Percentiles rank a stretch among this genome's conserved stretches.
Conservation (phyloP, 805 yeast species). For the Wickerhamomyces bovis region DNA sequence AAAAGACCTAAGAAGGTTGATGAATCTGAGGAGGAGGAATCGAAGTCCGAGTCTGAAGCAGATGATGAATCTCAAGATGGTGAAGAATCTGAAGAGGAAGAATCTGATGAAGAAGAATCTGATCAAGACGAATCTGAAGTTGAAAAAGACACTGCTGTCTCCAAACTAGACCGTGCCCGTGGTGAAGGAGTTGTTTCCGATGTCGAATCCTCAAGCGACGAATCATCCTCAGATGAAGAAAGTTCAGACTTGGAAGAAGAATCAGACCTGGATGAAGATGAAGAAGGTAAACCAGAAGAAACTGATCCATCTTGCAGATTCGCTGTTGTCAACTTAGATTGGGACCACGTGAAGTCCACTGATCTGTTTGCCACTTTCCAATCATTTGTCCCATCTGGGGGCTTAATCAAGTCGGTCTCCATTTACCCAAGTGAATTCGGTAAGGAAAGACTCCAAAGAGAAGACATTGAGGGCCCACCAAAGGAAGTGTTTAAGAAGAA, state of each 20-base stretch:
- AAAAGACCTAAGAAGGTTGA: conserved; percentile 26
- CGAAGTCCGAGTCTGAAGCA: conserved; percentile 21
- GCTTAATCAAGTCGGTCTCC: conserved; percentile 58
- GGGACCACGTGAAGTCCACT: conserved; percentile 89
- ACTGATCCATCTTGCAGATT: conserved; percentile 79
- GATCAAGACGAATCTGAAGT: conserved; percentile 13
- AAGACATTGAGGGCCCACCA: conserved; percentile 91
- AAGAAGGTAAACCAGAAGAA: conserved; percentile 63
- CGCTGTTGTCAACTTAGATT: conserved; percentile 94
- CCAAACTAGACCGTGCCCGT: conserved; percentile 52
- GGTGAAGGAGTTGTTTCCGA: conserved; percentile 51
- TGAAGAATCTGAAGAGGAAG: conserved; percentile 12
- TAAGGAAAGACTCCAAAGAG: conserved; percentile 82
- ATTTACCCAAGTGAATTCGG: conserved; percentile 91
- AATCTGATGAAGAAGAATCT: conserved; percentile 15
- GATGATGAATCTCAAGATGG: conserved; percentile 11
- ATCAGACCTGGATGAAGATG: conserved; percentile 34
- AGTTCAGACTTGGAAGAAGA: conserved; percentile 37
- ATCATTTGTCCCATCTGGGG: conserved; percentile 76
- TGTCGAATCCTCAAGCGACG: conserved; percentile 25
- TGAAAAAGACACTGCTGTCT: conserved; percentile 1
- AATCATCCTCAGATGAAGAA: conserved; percentile 33
- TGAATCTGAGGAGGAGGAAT: conserved; percentile 5
- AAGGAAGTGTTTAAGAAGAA: conserved; percentile 63
- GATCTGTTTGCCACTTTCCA: conserved; percentile 87